phyloP scores from a whole-genome alignment of 768 basidiomycete species.

The Ramaria rubella region DNA sequence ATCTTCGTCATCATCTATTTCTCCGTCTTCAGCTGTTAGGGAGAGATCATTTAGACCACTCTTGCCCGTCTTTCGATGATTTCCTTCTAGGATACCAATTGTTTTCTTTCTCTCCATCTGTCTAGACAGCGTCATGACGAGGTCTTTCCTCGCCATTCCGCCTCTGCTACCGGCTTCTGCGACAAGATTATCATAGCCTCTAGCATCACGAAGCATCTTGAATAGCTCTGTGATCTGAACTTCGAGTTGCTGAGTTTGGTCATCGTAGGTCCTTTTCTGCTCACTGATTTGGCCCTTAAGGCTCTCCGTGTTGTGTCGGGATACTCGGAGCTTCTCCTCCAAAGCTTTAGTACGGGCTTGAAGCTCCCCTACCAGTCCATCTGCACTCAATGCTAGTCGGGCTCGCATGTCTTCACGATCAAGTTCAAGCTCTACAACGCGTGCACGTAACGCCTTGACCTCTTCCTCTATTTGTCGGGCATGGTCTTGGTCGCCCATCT shows the following conservation, averaged over 20 bases:
- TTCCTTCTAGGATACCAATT: conserved; percentile 78
- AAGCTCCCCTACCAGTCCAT: conserved; percentile 77
- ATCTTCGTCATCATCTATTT: conserved; percentile 21
- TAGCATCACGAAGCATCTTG: conserved; percentile 85
- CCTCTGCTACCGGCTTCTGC: conserved; percentile 36
- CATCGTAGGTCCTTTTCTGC: conserved; percentile 76
- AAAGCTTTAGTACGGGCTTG: conserved; percentile 61
- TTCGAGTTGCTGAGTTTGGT: conserved; percentile 82
- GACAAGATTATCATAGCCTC: conserved; percentile 67
- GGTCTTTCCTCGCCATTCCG: conserved; percentile 69
- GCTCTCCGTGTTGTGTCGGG: conserved; percentile 69
- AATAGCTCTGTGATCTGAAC: conserved; percentile 91
- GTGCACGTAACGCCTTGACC: conserved; percentile 56
- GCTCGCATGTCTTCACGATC: conserved; percentile 82
- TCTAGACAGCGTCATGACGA: conserved; percentile 75
- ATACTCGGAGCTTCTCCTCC: conserved; percentile 73
- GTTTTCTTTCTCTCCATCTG: conserved; percentile 81
- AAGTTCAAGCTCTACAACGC: conserved; percentile 57
- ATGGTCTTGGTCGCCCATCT: conserved; percentile 86
- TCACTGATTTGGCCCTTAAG: conserved; percentile 71
- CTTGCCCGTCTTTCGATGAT: conserved; percentile 14
- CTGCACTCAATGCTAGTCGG: conserved; percentile 72
- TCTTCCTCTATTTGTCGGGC: conserved; percentile 76
- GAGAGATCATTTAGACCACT: conserved; percentile 26
- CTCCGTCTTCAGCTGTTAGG: conserved; percentile 22